Evolutionary conservation across 352 stramenopile genomes (phyloP), one percentile per base, ranked within the genome.

Genomic region (Peronospora destructor): DNA sequence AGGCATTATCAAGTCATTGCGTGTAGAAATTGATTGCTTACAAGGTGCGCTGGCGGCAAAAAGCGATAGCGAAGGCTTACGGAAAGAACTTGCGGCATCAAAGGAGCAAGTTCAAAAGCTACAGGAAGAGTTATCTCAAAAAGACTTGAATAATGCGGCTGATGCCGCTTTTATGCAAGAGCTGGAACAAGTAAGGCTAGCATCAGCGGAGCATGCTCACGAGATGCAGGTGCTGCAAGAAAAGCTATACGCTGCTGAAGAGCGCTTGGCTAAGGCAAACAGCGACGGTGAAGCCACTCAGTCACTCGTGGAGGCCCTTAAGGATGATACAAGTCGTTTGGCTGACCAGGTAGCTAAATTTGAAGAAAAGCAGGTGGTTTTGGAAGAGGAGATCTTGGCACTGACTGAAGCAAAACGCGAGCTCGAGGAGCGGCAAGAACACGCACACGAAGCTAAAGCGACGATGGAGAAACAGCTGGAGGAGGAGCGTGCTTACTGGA

Each of bases 401-500:
- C 51, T 65, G 7, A 50, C 33, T 11, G 48, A 70, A 23, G 46
- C 41, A 16, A 71, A 64, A 17, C 37, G 26, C 7, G 55, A 70
- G 10, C 46, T 68, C 23, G 48, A 68, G 46, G 38, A 73, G 37
- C 54, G 71, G 29, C 59, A 68, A 14, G 50, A 70, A 6, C 35
- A 49, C n/a, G 57, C 55, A 6, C 45, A 26, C 0, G 59, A 70
- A 17, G 46, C 53, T 7, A 57, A 53, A 19, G 26, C 45, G 8
- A 32, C 49, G 12, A 39, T 80, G 14, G 60, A 76, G 30, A 65
- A 64, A 23, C 61, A 80, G 29, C 16, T 81, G 16, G 63, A 78
- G 8, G 71, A 88, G 44, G 76, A 91, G 52, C 73, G 73, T 32
- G 66, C 70, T 35, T 89, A 87, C 46, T 76, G 82, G 53, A 70